phyloP scores from a whole-genome alignment of 768 basidiomycete genomes.

The Russula vinacea region DNA sequence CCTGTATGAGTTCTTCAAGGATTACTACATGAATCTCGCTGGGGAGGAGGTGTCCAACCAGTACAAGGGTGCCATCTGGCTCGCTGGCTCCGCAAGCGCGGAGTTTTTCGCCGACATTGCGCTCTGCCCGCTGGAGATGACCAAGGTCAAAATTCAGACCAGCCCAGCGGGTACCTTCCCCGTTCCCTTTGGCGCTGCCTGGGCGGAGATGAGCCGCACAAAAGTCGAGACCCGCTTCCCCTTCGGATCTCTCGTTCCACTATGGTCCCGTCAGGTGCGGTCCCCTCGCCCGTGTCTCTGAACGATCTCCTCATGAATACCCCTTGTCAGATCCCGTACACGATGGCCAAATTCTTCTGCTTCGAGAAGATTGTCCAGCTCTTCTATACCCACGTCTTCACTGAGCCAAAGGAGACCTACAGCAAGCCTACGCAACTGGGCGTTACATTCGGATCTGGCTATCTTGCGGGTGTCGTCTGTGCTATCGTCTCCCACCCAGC shows the following conservation, averaged over 20 bases:
- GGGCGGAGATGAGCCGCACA: constrained; percentile 64
- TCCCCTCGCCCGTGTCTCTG: background rate
- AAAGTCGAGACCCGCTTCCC: constrained; percentile 76
- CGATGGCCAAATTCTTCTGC: constrained; percentile 99
- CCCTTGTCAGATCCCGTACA: constrained; percentile 80
- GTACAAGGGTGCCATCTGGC: constrained; percentile 90
- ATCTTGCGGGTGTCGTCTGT: constrained; percentile 93
- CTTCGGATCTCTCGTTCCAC: constrained; percentile 79
- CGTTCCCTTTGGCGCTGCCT: constrained; percentile 64
- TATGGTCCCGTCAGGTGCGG: constrained; percentile 82
- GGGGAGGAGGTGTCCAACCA: constrained; percentile 77
- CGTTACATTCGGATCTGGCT: constrained; percentile 86
- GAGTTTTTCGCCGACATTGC: constrained; percentile 96
- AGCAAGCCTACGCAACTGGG: constrained; percentile 82
- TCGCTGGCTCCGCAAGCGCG: constrained; percentile 89
- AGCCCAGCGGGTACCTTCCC: constrained; percentile 75
- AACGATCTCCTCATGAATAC: constrained; percentile 4
- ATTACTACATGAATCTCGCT: constrained; percentile 82
- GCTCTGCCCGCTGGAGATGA: constrained; percentile 93
- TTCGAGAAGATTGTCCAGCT: constrained; percentile 84
- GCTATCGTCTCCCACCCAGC: constrained; percentile 96
- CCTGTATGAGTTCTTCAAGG: constrained; percentile 97
- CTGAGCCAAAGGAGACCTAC: constrained; percentile 72
- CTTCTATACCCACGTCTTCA: constrained; percentile 87
- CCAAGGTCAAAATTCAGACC: constrained; percentile 89